These are phyloP conservation scores for Ophiostoma piceae DNA, from an alignment of 2,329 filamentous ascomycete genomes.

Conservation along the genomic window DNA sequence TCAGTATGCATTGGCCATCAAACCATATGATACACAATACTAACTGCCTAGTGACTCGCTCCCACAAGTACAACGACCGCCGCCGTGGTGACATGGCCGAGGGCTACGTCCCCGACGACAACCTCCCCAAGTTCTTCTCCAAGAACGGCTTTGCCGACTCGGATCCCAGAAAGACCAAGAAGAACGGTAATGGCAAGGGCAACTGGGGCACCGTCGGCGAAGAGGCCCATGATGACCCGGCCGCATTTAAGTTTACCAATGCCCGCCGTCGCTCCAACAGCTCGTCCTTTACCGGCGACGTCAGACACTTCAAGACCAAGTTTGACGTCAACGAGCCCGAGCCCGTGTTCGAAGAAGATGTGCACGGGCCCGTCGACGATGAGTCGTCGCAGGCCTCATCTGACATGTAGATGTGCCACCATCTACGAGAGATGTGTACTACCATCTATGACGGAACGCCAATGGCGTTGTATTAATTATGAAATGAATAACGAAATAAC, in stretches of 20 bases:
- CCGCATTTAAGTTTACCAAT: constrained; percentile 75
- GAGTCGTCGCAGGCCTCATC: constrained; percentile 50
- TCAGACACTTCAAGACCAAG: constrained; percentile 88
- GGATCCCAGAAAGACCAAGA: constrained; percentile 93
- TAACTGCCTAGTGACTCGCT: constrained; percentile 75
- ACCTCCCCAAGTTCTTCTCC: constrained; percentile 86
- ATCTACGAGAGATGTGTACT: too few species aligned
- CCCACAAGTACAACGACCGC: constrained; percentile 92
- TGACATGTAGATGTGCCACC: constrained; percentile 34
- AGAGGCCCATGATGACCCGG: constrained; percentile 68
- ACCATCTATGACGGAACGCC: background rate
- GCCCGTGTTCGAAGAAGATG: constrained; percentile 82
- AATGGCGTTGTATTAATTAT: constrained; percentile 1
- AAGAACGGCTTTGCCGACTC: constrained; percentile 75
- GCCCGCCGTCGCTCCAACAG: constrained; percentile 89
- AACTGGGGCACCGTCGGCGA: constrained; percentile 88
- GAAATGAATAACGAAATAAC: constrained; percentile 17
- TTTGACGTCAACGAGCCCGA: constrained; percentile 87
- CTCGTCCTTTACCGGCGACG: constrained; percentile 61
- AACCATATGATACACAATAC: constrained; percentile 14
- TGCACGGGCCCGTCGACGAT: constrained; percentile 61
- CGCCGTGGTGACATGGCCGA: constrained; percentile 77
- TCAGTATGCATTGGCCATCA: background rate
- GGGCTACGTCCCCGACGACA: constrained; percentile 57
- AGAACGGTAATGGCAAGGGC: constrained; percentile 85